Evolutionary conservation across 2,329 filamentous ascomycete genomes (phyloP), one percentile per base, ranked within the genome.

Genomic region (Cercospora zeina): DNA sequence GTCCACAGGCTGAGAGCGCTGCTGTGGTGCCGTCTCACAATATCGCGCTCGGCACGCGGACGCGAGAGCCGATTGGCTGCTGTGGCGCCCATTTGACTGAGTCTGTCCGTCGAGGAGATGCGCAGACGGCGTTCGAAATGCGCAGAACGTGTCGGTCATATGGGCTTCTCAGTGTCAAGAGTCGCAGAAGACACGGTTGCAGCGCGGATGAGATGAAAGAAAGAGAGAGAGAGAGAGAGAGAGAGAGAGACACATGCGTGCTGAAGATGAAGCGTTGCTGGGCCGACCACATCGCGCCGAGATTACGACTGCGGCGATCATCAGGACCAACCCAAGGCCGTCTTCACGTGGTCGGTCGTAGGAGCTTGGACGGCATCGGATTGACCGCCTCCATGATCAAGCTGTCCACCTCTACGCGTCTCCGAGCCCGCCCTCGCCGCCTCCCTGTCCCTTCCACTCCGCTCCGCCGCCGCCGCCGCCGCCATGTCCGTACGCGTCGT

Each of bases 401-500:
- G 13, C 31, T 6, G 14, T 24, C 33, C 51, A 19, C 51, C 51
- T 39, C 31, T 30, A 36, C 31, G 36, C 57, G 47, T 51, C 37
- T 16, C 45, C 39, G 30, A 51, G 39, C 16, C 36, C 51, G 51
- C 31, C 33, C 27, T 16, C 54, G 9, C 36, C 24, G 24, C 24
- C 24, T 3, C 6, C 24, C 24, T 27, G 24, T 6, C n/a, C n/a
- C n/a, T n/a, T n/a, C 24, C 24, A 27, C 24, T 3, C 24, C 24
- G 24, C 24, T 27, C 24, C 24, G 24, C 24, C 6, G n/a, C n/a
- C n/a, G n/a, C n/a, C n/a, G n/a, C 24, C 24, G 24, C 24, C 55
- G 58, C 57, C 51, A 73, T 73, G 71, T 79, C 86, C 83, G 90
- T 97, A 68, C 85, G 91, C 73, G 93, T 97, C 62, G 90, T 97